Evolutionary conservation across 108 stramenopile genomes (phyloP).

Genomic region (Cylindrotheca closterium): DNA sequence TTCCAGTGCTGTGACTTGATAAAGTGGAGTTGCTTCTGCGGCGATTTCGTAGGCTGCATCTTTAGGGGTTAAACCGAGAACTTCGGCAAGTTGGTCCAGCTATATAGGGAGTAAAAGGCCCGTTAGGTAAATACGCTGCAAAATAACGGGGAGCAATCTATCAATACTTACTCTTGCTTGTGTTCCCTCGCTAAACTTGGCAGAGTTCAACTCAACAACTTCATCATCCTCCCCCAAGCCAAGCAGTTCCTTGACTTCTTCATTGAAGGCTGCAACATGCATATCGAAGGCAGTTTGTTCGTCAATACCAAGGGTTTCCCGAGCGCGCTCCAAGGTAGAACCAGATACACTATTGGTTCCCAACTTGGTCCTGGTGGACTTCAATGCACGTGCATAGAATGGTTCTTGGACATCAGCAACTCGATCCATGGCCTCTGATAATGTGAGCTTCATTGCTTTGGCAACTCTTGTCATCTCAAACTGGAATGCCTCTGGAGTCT

Average conservation of each 20-base stretch:
- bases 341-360: conserved; percentile 64
- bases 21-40: conserved; percentile 60
- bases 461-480: conserved; percentile 82
- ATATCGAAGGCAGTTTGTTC: conserved; percentile 67
- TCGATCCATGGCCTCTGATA: conserved; percentile 47
- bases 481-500: conserved; percentile 77
- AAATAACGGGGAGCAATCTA: background rate
- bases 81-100: conserved; percentile 67
- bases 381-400: conserved; percentile 79
- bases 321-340: conserved; percentile 71
- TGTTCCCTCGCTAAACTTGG: conserved; percentile 67
- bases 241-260: conserved; percentile 65
- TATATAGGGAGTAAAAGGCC: conserved; percentile 10
- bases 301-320: conserved; percentile 67
- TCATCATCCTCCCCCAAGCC: conserved; percentile 43
- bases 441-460: conserved; percentile 54
- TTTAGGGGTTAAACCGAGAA: conserved; percentile 59
- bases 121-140: background rate
- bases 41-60: conserved; percentile 69
- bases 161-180: conserved; percentile 55
- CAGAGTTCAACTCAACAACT: conserved; percentile 26
- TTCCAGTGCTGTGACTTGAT: conserved; percentile 58
- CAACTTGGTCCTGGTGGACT: conserved; percentile 68
- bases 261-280: conserved; percentile 67
- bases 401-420: conserved; percentile 68